Conservation (phyloP, 2,329 filamentous ascomycete species). For the Paracamarosporium sp. region DNA sequence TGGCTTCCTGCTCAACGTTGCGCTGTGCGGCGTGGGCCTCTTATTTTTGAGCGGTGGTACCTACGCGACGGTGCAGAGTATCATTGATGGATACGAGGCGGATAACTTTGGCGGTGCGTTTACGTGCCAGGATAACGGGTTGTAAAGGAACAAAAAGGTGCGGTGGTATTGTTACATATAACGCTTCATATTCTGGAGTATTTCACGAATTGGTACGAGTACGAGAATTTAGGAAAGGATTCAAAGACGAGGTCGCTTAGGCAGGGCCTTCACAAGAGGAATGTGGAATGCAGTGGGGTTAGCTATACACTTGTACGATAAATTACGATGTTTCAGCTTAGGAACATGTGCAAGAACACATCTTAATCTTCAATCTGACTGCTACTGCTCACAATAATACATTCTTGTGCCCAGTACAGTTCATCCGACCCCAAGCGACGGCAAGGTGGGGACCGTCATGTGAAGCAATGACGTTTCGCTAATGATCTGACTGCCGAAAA, state of each 20-base stretch:
- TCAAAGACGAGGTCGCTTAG: neutral
- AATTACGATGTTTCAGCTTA: neutral
- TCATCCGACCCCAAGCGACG: too few relatives aligned
- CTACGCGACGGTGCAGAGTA: slow-evolving; percentile 74
- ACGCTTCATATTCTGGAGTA: neutral
- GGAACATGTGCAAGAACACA: neutral
- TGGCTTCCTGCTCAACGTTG: slow-evolving; percentile 71
- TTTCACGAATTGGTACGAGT: neutral
- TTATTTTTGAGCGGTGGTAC: slow-evolving; percentile 84
- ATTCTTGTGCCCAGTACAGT: too few relatives aligned
- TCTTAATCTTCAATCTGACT: too few relatives aligned
- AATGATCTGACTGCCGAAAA: slow-evolving; percentile 19
- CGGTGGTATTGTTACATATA: neutral
- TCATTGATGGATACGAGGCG: slow-evolving; percentile 73
- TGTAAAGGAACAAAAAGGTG: slow-evolving; percentile 47
- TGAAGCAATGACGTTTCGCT: slow-evolving; percentile 40
- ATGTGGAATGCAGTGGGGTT: neutral
- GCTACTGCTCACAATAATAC: too few relatives aligned
- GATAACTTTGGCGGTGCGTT: slow-evolving; percentile 75
- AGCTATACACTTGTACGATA: neutral
- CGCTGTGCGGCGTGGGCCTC: slow-evolving; percentile 77
- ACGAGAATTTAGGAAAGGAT: neutral
- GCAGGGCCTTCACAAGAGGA: neutral
- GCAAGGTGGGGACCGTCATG: neutral
- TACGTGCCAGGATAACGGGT: slow-evolving; percentile 72